These are phyloP conservation scores for Cytospora schulzeri DNA, from an alignment of 2,329 filamentous ascomycete genomes.

Conservation along the genomic window DNA sequence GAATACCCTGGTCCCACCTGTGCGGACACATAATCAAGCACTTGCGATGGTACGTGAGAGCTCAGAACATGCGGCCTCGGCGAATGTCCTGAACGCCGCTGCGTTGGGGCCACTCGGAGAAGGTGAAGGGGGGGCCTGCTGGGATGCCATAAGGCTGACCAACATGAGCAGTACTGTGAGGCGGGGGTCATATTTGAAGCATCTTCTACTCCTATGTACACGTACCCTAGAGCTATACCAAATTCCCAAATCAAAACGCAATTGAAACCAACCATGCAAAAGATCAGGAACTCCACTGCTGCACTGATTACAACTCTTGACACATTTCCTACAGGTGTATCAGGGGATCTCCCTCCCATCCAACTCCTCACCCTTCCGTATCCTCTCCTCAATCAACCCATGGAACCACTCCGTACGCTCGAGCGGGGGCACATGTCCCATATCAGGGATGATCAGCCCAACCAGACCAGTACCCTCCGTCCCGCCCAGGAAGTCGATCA, in stretches of 20 bases:
- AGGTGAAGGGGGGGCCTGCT: not conserved
- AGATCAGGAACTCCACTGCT: not conserved
- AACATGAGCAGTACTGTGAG: not conserved
- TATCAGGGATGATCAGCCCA: constrained; percentile 65
- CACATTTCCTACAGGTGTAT: not conserved
- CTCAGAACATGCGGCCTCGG: not conserved
- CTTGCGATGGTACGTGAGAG: not conserved
- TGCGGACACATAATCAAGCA: not conserved
- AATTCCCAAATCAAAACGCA: not conserved
- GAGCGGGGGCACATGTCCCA: constrained; percentile 74
- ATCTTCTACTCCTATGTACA: not conserved
- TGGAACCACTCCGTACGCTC: constrained; percentile 74
- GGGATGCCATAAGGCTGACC: not conserved
- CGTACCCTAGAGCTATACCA: not conserved
- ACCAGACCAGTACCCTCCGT: constrained; percentile 33
- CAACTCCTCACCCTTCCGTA: constrained; percentile 56
- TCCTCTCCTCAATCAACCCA: constrained; percentile 57
- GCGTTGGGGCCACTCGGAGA: not conserved
- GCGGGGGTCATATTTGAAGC: not conserved
- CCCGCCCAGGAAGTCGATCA: constrained; percentile 63
- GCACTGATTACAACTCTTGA: not conserved
- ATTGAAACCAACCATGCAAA: not conserved
- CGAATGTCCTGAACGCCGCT: not conserved
- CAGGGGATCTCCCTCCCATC: constrained; percentile 30
- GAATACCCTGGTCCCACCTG: not conserved